These are phyloP conservation scores for Amphicarpaea edgeworthii DNA, from an alignment of 306 rosid genomes.

Conservation along the genomic window DNA sequence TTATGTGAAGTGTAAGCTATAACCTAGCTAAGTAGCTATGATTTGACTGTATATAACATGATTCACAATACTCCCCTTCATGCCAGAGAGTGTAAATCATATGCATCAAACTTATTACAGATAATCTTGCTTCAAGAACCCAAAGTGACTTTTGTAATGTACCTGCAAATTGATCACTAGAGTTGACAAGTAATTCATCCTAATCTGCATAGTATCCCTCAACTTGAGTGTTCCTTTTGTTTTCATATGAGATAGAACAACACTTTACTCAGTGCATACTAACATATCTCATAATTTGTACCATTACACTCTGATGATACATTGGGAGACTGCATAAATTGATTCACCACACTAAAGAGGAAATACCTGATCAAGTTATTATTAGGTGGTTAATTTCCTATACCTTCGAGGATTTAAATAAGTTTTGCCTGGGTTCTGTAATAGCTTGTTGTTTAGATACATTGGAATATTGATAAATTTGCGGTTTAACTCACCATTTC, in stretches of 20 bases:
- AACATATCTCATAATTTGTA: background rate
- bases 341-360: background rate
- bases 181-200: background rate
- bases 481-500: background rate
- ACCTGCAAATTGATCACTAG: background rate
- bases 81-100: background rate
- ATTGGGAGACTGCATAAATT: background rate
- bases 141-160: background rate
- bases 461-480: background rate
- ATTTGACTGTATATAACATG: no score
- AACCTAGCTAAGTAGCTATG: no score
- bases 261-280: background rate
- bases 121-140: no score
- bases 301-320: background rate
- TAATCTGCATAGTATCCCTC: background rate
- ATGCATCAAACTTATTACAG: no score
- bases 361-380: background rate
- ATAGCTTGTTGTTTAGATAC: background rate
- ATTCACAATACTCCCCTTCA: no score
- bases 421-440: background rate
- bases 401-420: background rate
- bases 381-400: background rate
- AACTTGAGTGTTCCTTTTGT: background rate
- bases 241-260: background rate
- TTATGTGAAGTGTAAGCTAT: constrained; percentile 10